Evolutionary conservation across 495 filamentous ascomycete species (phyloP).

Genomic region (Hyaloscypha finlandica): DNA sequence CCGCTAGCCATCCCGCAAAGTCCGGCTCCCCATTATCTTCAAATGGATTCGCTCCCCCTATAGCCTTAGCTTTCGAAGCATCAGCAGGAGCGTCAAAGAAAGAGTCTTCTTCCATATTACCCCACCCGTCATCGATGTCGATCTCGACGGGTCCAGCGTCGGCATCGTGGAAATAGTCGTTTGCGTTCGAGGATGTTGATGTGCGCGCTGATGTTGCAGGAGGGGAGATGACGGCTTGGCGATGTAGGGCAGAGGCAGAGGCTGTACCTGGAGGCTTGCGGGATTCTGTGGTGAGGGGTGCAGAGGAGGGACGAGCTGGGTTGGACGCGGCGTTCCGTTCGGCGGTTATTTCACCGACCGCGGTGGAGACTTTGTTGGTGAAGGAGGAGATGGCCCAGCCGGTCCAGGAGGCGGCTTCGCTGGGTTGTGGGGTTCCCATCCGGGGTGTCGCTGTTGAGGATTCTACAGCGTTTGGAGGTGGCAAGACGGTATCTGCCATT

Average conservation of each 20-base stretch:
- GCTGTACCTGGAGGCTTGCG: conserved; percentile 38
- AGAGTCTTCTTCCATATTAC: conserved; percentile 53
- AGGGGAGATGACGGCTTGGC: conserved; percentile 53
- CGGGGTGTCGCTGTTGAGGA: conserved; percentile 47
- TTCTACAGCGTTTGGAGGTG: conserved; percentile 48
- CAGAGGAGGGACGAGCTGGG: conserved; percentile 42
- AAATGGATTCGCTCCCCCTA: conserved; percentile 52
- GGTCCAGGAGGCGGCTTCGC: conserved; percentile 74
- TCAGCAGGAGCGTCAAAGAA: conserved; percentile 46
- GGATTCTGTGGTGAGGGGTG: conserved; percentile 11
- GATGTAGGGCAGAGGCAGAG: conserved; percentile 54
- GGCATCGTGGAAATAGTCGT: conserved; percentile 48
- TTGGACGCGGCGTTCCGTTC: conserved; percentile 32
- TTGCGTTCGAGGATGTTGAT: conserved; percentile 44
- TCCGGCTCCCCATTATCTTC: conserved; percentile 87
- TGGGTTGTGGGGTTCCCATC: conserved; percentile 72
- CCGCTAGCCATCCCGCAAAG: conserved; percentile 90
- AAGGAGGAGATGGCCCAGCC: conserved; percentile 99
- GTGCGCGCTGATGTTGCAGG: conserved; percentile 41
- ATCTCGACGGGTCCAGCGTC: conserved; percentile 57
- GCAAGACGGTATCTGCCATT: conserved; percentile 80
- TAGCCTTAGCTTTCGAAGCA: conserved; percentile 27
- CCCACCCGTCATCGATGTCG: conserved; percentile 62
- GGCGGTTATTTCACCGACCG: conserved; percentile 79
- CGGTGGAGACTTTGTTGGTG: conserved; percentile 85